Evolutionary conservation across 768 basidiomycete genomes (phyloP), one percentile per base, ranked within the genome.

Genomic region (Cystofilobasidium ferigula): DNA sequence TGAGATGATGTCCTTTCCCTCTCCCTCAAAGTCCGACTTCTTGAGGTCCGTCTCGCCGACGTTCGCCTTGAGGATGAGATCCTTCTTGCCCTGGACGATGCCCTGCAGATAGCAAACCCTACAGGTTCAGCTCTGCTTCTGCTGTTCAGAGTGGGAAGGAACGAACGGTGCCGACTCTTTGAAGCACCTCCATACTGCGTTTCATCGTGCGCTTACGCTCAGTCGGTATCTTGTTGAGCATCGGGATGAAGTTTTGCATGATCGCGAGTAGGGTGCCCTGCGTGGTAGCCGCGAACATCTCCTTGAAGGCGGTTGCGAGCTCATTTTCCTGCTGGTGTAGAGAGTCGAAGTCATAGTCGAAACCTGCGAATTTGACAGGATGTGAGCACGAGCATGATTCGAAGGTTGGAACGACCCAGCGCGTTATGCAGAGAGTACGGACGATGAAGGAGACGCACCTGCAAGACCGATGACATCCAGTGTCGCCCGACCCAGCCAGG

Each of bases 21-120:
- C 54, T 14, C 62, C 61, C 4, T 43, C 54, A 9, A 68, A 42
- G 24, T 68, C 62, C n/a, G 34, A 24, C 57, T 63, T 68, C 20
- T 36, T 43, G 32, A 67, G 30, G 14, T 26, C 66, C 30, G 69
- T 69, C 30, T 54, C 51, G 12, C 30, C 51, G 3, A 40, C 66
- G 22, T 64, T 38, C 8, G 32, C 35, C 3, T n/a, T 57, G 6
- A 63, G 54, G 26, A 68, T 58, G 14, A 59, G 71, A n/a, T 73
- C 72, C 65, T 77, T 74, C 75, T 78, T 73, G 13, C 77, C 76
- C 47, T 61, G 51, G n/a, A 72, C 69, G n/a, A 72, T 47, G n/a
- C 58, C 57, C 34, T 65, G 28, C 14, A 20, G 9, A 34, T 2
- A 2, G 18, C 5, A 34, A 40, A 38, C n/a, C 47, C 10, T 12